phyloP scores from a whole-genome alignment of 2,329 filamentous ascomycete species.

The Corinectria fuckeliana region DNA sequence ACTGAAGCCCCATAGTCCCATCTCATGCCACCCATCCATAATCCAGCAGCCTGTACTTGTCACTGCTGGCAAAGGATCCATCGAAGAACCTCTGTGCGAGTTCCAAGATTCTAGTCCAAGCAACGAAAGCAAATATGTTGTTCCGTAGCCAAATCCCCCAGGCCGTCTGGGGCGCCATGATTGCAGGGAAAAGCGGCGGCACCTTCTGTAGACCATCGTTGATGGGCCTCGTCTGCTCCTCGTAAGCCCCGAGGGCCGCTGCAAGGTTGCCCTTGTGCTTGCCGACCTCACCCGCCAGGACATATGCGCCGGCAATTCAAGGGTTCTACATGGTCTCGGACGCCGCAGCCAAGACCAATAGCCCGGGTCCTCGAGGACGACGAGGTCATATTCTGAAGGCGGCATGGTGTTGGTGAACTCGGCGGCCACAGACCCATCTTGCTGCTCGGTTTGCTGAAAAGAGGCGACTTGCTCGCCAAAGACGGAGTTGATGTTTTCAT shows the following conservation, averaged over 20 bases:
- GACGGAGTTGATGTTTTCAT: constrained; percentile 41
- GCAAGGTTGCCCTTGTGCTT: constrained; percentile 34
- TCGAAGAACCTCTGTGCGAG: constrained; percentile 38
- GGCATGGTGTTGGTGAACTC: constrained; percentile 48
- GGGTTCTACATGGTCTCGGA: constrained; percentile 46
- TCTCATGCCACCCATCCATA: constrained; percentile 42
- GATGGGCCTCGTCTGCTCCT: constrained; percentile 49
- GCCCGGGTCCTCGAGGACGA: constrained; percentile 56
- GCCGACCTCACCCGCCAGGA: constrained; percentile 55
- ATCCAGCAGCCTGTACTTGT: constrained; percentile 45
- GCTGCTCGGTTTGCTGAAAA: constrained; percentile 39
- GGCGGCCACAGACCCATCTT: constrained; percentile 43
- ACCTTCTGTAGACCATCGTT: constrained; percentile 46
- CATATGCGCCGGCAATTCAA: constrained; percentile 54
- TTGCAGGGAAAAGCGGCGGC: constrained; percentile 39
- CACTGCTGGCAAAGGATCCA: constrained; percentile 22
- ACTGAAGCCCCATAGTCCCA: too few relatives aligned
- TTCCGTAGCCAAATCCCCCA: constrained; percentile 56
- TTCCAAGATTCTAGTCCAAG: constrained; percentile 44
- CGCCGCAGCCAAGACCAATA: constrained; percentile 48
- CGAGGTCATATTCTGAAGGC: constrained; percentile 51
- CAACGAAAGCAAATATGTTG: constrained; percentile 46
- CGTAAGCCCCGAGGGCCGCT: constrained; percentile 48
- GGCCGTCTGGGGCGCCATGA: constrained; percentile 52
- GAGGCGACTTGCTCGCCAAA: constrained; percentile 44